Evolutionary conservation across 805 yeast genomes (phyloP).

Genomic region (Barnettozyma vustinii): DNA sequence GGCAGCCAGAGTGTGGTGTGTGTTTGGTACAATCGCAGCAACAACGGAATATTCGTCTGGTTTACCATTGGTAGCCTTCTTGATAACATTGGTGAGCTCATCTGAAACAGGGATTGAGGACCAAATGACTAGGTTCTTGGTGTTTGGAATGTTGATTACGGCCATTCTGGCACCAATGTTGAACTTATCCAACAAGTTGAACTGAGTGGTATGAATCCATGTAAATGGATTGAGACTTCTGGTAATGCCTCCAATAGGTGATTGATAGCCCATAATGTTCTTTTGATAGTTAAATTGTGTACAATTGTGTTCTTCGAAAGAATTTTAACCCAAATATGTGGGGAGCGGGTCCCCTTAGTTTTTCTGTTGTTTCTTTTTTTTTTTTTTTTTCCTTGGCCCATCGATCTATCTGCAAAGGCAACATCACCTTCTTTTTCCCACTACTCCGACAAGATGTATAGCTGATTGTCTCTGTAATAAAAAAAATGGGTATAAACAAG

Average conservation of each 20-base stretch:
- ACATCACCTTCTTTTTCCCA: no score
- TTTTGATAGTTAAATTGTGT: not conserved
- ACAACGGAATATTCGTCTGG: slow-evolving; percentile 34
- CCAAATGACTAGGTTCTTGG: slow-evolving; percentile 43
- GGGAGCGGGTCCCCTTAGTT: not conserved
- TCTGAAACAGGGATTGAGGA: slow-evolving; percentile 48
- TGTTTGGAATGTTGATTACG: slow-evolving; percentile 25
- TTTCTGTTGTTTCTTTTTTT: not conserved
- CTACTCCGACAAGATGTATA: no score
- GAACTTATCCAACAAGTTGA: slow-evolving; percentile 25
- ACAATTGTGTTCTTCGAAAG: not conserved
- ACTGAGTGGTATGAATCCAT: slow-evolving; percentile 32
- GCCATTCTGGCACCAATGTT: slow-evolving; percentile 38
- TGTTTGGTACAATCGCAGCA: slow-evolving; percentile 56
- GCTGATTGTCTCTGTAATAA: not conserved
- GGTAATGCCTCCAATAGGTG: slow-evolving; percentile 29
- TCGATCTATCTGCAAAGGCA: no score
- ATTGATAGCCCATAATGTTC: not conserved
- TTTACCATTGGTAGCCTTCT: slow-evolving; percentile 30
- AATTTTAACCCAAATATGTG: no score
- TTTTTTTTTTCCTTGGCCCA: not conserved
- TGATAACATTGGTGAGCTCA: slow-evolving; percentile 37
- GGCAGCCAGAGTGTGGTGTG: slow-evolving; percentile 62
- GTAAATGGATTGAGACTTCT: slow-evolving; percentile 29
- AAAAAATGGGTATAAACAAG: slow-evolving; percentile 3